Base-by-base conservation (phyloP, 2,329 filamentous ascomycete genomes). In the Aureobasidium mangrovei region DNA sequence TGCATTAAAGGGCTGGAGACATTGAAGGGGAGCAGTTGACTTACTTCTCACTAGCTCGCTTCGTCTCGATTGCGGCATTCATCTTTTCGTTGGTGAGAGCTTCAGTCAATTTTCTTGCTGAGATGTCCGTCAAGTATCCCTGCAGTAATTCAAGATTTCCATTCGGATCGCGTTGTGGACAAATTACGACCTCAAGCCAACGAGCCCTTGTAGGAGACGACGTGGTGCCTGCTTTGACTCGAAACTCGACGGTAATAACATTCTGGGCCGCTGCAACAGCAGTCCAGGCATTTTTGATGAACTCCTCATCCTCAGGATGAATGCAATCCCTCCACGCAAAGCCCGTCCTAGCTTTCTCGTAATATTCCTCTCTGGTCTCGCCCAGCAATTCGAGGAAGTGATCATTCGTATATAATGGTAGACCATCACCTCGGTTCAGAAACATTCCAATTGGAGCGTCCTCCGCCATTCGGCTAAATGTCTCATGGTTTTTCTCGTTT, bases 61-160 rank as follows among this genome's bases (percentile, higher is more conserved):
- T 70, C 5, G 63, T 63, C 55, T 70, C 68, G 12, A 67, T 57
- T 1, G 66, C 68, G 46, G 68, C 65, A 29, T 68, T 60, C 7
- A 68, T 57, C 36, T 62, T 60, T 45, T 64, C 61, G 4, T 60
- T 55, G 3, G 64, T 49, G 8, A 55, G 27, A 29, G 45, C 36
- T 24, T 55, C 53, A 3, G 39, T 41, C 4, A 51, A 6, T 9
- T 55, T 55, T n/a, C 33, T 49, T 3, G 26, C 10, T 0, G 42
- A 32, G 8, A 54, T 26, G 12, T 54, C 43, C 4, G 29, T 42
- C 5, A 54, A 2, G 4, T 40, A 54, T 0, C 52, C 52, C 40
- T 47, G 36, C 5, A 54, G 2, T 3, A 35, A 35, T 18, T 28
- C 36, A 2, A 54, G 7, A 1, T 41, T 29, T 29, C 7, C 43